Evolutionary conservation across 768 basidiomycete species (phyloP), one percentile per base, ranked within the genome.

Genomic region (Phlebiopsis flavidoalba): DNA sequence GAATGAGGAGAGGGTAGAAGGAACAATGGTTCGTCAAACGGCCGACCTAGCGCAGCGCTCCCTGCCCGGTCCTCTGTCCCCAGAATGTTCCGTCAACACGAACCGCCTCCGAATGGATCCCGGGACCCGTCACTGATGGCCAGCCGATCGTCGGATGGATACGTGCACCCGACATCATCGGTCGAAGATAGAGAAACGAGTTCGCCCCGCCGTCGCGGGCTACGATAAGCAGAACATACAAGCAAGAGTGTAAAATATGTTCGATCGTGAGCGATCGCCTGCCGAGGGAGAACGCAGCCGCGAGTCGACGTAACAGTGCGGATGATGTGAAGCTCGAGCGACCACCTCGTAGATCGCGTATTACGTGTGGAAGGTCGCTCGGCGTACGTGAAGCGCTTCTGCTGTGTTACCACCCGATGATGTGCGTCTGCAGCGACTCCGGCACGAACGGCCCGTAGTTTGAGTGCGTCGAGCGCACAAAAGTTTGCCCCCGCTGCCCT

Each of bases 381-480:
- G 53, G 78, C 79, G 70, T 73, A 83, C 68, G 75, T 77, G 21
- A 74, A 70, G 47, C 77, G 80, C 64, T 82, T 76, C 66, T 76
- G 70, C 51, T 72, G 71, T 67, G 71, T 67, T 74, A 70, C 74
- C 76, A 80, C 31, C 80, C 80, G 66, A 73, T 76, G 51, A 80
- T 72, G 61, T 73, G 70, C 60, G 74, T 74, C 48, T 79, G 66
- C 1, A 83, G 67, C 0, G 72, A 63, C 47, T 73, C 66, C n/a
- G n/a, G n/a, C n/a, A n/a, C n/a, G 8, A 83, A 68, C 40, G 83
- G 82, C 2, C 91, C 92, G 74, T 87, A 95, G 70, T 85, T n/a
- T 85, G 21, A 95, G 73, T n/a, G n/a, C 35, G 82, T 77, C 5
- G 84, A 80, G 59, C 85, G 76, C 21, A 80, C 76, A 62, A 74